These are phyloP conservation scores for Trichophyton benhamiae DNA, from an alignment of 2,329 filamentous ascomycete species.

Conservation along the genomic window DNA sequence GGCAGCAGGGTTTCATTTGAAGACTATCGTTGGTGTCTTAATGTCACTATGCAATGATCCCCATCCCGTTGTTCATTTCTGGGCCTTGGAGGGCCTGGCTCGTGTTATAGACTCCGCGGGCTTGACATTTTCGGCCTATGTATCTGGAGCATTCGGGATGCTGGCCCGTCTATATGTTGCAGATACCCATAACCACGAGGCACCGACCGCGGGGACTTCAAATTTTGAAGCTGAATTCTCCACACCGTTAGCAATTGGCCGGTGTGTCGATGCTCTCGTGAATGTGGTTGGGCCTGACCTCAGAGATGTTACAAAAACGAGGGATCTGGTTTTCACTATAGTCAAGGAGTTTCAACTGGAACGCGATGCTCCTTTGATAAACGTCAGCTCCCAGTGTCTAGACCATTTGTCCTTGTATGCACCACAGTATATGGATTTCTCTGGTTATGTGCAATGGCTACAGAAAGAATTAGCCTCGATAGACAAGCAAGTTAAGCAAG, in stretches of 20 bases:
- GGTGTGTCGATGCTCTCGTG: constrained; percentile 87
- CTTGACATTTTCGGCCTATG: constrained; percentile 79
- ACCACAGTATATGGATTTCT: constrained; percentile 72
- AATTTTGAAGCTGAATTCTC: constrained; percentile 80
- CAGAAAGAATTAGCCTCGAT: constrained; percentile 65
- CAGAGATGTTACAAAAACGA: constrained; percentile 81
- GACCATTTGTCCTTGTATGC: constrained; percentile 91
- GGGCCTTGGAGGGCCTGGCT: constrained; percentile 80
- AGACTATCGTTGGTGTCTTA: constrained; percentile 94
- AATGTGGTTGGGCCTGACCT: constrained; percentile 93
- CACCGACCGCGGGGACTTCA: constrained; percentile 66
- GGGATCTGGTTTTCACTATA: constrained; percentile 79
- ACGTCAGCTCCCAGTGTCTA: constrained; percentile 67
- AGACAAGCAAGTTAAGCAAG: constrained; percentile 57
- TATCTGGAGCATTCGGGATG: constrained; percentile 84
- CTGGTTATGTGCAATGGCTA: constrained; percentile 67
- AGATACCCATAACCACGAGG: constrained; percentile 81
- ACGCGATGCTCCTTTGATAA: constrained; percentile 55
- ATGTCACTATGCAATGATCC: constrained; percentile 95
- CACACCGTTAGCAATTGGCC: constrained; percentile 68
- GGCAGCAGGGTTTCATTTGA: constrained; percentile 90
- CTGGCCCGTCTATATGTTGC: constrained; percentile 83
- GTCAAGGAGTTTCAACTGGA: constrained; percentile 73
- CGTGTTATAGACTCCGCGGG: constrained; percentile 84
- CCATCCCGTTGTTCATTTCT: constrained; percentile 90